These are phyloP conservation scores for Scedosporium boydii DNA, from an alignment of 2,329 filamentous ascomycete genomes.

Conservation along the genomic window DNA sequence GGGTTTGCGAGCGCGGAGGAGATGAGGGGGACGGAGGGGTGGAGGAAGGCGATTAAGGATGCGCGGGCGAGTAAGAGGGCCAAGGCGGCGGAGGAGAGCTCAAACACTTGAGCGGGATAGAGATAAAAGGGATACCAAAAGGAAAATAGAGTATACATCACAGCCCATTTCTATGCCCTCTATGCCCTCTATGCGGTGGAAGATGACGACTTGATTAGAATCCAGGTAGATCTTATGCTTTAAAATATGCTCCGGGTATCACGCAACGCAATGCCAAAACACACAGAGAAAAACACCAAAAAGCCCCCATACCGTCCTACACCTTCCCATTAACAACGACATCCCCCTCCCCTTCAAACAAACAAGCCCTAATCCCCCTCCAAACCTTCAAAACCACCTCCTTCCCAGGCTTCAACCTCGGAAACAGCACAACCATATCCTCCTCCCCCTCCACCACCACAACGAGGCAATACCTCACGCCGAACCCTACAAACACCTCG, in stretches of 20 bases:
- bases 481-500: conserved; percentile 88
- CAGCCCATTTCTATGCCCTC: no score
- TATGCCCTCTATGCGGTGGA: no score
- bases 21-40: conserved; percentile 25
- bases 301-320: background rate
- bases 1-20: conserved; percentile 46
- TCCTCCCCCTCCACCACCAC: conserved; percentile 85
- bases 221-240: background rate
- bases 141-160: no score
- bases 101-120: conserved; percentile 5
- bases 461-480: conserved; percentile 79
- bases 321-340: conserved; percentile 18
- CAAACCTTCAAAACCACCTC: conserved; percentile 79
- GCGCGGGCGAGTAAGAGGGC: conserved; percentile 13
- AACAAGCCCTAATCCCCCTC: conserved; percentile 72
- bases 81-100: conserved; percentile 15
- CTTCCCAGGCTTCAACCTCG: conserved; percentile 63
- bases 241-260: background rate
- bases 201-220: no score
- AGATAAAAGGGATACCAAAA: conserved; percentile 6
- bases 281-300: background rate
- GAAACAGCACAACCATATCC: conserved; percentile 91
- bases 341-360: conserved; percentile 53
- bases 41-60: conserved; percentile 14
- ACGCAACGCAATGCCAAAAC: background rate